Conservation (phyloP, 805 yeast genomes). For the Torulaspora delbrueckii region DNA sequence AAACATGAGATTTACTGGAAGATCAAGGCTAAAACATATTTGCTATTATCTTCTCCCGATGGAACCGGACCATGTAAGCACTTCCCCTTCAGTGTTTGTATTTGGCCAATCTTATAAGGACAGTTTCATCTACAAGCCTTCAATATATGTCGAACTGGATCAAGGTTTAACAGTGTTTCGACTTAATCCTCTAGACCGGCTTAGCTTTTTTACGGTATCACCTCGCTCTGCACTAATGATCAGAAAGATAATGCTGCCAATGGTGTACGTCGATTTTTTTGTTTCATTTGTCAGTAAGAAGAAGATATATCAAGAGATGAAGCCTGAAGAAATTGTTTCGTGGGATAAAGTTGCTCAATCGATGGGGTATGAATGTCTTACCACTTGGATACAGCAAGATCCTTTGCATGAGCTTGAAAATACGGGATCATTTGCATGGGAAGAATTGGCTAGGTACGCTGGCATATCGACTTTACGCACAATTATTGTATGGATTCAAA, state of each 20-base stretch:
- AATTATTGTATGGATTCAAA: constrained; percentile 26
- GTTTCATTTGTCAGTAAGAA: constrained; percentile 17
- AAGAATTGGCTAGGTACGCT: constrained; percentile 14
- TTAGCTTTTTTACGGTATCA: constrained; percentile 58
- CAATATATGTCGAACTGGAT: constrained; percentile 19
- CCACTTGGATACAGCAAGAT: constrained; percentile 14
- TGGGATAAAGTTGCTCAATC: constrained; percentile 20
- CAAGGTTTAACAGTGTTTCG: constrained; percentile 22
- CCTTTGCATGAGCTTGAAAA: constrained; percentile 15
- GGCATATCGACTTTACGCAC: constrained; percentile 18
- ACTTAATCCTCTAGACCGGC: constrained; percentile 28
- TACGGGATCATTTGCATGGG: constrained; percentile 16
- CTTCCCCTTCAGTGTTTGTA: constrained; percentile 9
- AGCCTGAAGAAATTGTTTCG: constrained; percentile 13
- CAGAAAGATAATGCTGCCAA: constrained; percentile 46
- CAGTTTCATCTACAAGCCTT: constrained; percentile 19
- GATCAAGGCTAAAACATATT: constrained; percentile 19
- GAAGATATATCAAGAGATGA: constrained; percentile 10
- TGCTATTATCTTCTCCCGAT: constrained; percentile 24
- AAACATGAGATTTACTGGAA: constrained; percentile 15
- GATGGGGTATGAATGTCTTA: constrained; percentile 16
- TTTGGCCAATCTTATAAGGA: constrained; percentile 10
- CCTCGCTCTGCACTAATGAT: constrained; percentile 88
- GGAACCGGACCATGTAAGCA: constrained; percentile 12
- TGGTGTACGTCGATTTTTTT: constrained; percentile 20